Evolutionary conservation across 148 eudicot genomes (phyloP).

Genomic region (Cornus florida): DNA sequence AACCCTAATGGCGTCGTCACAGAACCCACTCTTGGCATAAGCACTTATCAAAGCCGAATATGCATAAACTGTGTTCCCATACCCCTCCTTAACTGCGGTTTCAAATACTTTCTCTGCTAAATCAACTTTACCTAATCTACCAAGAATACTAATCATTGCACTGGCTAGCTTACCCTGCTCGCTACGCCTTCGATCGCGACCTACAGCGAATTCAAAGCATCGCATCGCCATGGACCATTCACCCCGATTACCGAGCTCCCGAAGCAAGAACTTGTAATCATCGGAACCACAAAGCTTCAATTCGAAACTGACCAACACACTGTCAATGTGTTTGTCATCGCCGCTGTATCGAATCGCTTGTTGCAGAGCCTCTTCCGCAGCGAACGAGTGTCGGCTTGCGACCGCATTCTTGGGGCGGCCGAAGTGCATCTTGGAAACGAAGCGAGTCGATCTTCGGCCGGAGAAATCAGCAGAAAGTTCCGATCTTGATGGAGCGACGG

Average conservation of each 20-base stretch:
- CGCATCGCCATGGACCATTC: conserved; percentile 55
- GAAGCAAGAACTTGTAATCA: conserved; percentile 68
- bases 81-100: conserved; percentile 65
- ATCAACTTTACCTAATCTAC: conserved; percentile 81
- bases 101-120: conserved; percentile 71
- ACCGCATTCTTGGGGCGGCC: conserved; percentile 59
- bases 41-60: conserved; percentile 92
- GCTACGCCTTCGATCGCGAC: conserved; percentile 43
- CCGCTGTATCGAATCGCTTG: conserved; percentile 26
- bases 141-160: conserved; percentile 91
- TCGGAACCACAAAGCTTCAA: conserved; percentile 60
- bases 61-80: conserved; percentile 89
- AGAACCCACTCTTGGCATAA: conserved; percentile 75
- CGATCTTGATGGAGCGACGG: conserved; percentile 33
- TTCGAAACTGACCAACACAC: conserved; percentile 41
- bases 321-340: conserved; percentile 28
- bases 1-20: conserved; percentile 65
- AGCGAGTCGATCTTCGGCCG: conserved; percentile 78
- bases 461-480: conserved; percentile 72
- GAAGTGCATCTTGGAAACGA: conserved; percentile 82
- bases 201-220: conserved; percentile 70
- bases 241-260: conserved; percentile 82
- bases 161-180: conserved; percentile 86
- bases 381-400: conserved; percentile 49
- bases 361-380: conserved; percentile 58